phyloP scores from a whole-genome alignment of 352 stramenopile species.

The Globisporangium iwayamae region DNA sequence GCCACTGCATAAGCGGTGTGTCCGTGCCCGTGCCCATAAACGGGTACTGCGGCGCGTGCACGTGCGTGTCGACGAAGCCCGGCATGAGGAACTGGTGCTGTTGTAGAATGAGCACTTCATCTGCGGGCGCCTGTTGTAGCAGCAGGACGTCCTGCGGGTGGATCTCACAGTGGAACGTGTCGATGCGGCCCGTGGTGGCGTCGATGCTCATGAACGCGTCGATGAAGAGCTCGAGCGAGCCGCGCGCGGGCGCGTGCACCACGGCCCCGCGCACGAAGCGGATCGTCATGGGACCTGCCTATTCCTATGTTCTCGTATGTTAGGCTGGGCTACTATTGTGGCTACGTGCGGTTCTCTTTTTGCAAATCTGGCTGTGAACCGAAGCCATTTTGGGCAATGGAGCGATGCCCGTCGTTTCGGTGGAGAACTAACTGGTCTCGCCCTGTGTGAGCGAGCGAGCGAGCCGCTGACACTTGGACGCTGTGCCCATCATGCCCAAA shows the following conservation, averaged over 20 bases:
- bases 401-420: no score
- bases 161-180: constrained; percentile 33
- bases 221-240: constrained; percentile 31
- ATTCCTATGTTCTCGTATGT: background rate
- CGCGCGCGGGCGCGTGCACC: constrained; percentile 38
- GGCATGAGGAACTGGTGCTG: constrained; percentile 74
- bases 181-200: constrained; percentile 30
- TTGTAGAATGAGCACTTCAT: constrained; percentile 19
- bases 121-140: background rate
- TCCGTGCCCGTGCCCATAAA: constrained; percentile 89
- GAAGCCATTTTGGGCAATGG: no score
- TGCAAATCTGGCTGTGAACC: no score
- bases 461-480: background rate
- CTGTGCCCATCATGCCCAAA: constrained; percentile 3
- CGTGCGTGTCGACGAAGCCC: constrained; percentile 89
- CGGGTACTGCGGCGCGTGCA: constrained; percentile 89
- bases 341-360: no score
- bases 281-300: background rate
- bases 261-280: constrained; percentile 42
- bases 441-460: no score
- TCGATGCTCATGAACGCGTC: constrained; percentile 48
- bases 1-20: constrained; percentile 88
- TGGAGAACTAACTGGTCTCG: no score
- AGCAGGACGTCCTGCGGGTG: constrained; percentile 21
- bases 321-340: no score